Conservation (phyloP, 371 early-diverging fungal genomes). For the Syncephalastrum monosporum region DNA sequence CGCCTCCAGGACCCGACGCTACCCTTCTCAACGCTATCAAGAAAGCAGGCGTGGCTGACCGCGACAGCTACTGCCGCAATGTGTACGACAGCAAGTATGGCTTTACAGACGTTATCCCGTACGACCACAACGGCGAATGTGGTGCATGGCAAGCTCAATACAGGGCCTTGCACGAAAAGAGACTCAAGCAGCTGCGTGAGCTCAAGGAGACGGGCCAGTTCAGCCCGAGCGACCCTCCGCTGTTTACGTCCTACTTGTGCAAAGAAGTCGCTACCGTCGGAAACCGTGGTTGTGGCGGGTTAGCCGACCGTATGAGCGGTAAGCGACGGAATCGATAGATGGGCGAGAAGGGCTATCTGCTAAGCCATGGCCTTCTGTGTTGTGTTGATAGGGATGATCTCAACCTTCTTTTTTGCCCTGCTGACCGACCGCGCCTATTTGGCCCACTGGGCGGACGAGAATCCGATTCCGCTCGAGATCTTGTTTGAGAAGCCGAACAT, state of each 20-base stretch:
- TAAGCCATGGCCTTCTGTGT: neutral
- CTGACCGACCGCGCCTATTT: slow-evolving; percentile 34
- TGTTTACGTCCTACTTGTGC: slow-evolving; percentile 24
- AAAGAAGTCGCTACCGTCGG: slow-evolving; percentile 16
- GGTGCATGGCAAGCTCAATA: slow-evolving; percentile 37
- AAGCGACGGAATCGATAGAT: neutral
- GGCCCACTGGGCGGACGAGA: slow-evolving; percentile 31
- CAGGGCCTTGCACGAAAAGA: slow-evolving; percentile 21
- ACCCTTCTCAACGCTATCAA: slow-evolving; percentile 23
- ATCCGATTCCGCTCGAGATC: slow-evolving; percentile 32
- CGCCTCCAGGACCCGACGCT: slow-evolving; percentile 31
- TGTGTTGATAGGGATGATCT: slow-evolving; percentile 33
- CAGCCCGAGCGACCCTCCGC: slow-evolving; percentile 16
- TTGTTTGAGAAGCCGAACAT: slow-evolving; percentile 33
- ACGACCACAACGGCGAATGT: slow-evolving; percentile 25
- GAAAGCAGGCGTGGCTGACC: slow-evolving; percentile 13
- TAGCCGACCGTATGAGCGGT: slow-evolving; percentile 41
- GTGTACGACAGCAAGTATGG: slow-evolving; percentile 20
- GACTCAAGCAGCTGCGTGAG: slow-evolving; percentile 20
- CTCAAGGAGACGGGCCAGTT: slow-evolving; percentile 19
- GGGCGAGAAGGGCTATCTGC: neutral
- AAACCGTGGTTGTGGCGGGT: slow-evolving; percentile 32
- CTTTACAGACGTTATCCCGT: slow-evolving; percentile 13
- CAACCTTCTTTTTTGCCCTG: slow-evolving; percentile 37
- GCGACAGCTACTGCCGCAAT: slow-evolving; percentile 23